These are phyloP conservation scores for Alternaria dauci DNA, from an alignment of 2,329 filamentous ascomycete species.

Conservation along the genomic window DNA sequence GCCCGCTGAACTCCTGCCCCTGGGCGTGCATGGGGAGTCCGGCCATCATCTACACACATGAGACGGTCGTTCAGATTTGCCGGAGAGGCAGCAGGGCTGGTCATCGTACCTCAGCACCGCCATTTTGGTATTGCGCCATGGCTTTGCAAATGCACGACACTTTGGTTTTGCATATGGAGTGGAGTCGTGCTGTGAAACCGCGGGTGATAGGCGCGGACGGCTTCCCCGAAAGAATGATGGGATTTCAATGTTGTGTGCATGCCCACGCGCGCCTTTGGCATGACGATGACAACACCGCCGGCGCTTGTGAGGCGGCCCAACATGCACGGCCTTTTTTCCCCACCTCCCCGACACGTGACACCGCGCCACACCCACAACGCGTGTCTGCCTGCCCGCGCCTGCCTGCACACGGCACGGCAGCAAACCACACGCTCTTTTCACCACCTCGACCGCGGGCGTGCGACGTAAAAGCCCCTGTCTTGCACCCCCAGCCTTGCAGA, in stretches of 20 bases:
- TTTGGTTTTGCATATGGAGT: slow-evolving; percentile 1
- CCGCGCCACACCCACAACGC: slow-evolving; percentile 4
- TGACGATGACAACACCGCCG: slow-evolving; percentile 11
- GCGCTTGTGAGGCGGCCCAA: slow-evolving; percentile 7
- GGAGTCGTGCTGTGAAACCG: slow-evolving; percentile 3
- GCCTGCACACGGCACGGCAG: not conserved
- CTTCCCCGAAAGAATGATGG: slow-evolving; percentile 14
- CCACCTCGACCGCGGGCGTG: not conserved
- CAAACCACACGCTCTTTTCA: not conserved
- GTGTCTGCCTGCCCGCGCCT: slow-evolving; percentile 3
- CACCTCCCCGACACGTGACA: slow-evolving; percentile 6
- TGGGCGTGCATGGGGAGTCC: slow-evolving; percentile 38
- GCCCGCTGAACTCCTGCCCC: slow-evolving; percentile 34
- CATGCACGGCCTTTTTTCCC: not conserved
- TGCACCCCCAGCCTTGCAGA: too few species aligned
- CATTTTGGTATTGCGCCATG: slow-evolving; percentile 49
- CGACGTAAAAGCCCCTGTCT: too few species aligned
- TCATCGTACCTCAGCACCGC: slow-evolving; percentile 44
- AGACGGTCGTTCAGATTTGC: slow-evolving; percentile 31
- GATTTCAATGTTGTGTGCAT: slow-evolving; percentile 13
- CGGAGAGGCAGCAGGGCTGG: slow-evolving; percentile 15
- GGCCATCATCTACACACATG: slow-evolving; percentile 40
- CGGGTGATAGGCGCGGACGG: slow-evolving; percentile 15
- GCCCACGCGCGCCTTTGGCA: slow-evolving; percentile 12
- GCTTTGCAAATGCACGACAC: slow-evolving; percentile 19